Evolutionary conservation across 148 eudicot genomes (phyloP), one percentile per base, ranked within the genome.

Genomic region (Rhododendron molle): DNA sequence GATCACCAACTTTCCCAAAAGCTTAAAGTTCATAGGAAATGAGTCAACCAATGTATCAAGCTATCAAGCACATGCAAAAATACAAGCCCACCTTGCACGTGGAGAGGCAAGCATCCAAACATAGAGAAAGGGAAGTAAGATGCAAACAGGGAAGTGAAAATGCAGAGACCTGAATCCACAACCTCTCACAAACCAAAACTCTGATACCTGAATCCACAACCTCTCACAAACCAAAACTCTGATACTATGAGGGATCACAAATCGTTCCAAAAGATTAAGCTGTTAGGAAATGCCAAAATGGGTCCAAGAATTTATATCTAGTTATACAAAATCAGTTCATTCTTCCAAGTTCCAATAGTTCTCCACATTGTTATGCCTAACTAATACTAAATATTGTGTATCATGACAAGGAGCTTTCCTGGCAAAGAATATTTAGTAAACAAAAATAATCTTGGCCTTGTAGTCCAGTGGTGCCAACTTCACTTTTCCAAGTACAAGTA

Each of bases 401-500:
- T 56, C 38, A 49, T 23, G 16, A 44, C 26, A 40, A 43, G 50
- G 49, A 46, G 30, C 32, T 9, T 47, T 71, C 11, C 0, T 28
- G 20, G n/a, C 47, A 78, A 46, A 46, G 34, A 43, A 80, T 43
- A 80, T 30, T 52, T 3, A 4, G n/a, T 23, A 79, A 52, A 50
- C n/a, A 32, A 52, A 52, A 80, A 52, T 30, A 80, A 9, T 28
- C 34, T 21, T 28, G 43, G 82, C 82, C 65, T 78, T 80, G 43
- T 49, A 28, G 43, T 38, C 54, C 82, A 80, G 43, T 52, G 82
- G 67, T 3, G 30, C 62, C 82, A 80, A 80, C 15, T 78, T 78
- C 6, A 80, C 23, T 43, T 52, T 52, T 80, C 67, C 62, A 52
- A 30, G 65, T 28, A 34, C 62, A 80, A 50, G 65, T 28, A 34